These are phyloP conservation scores for Vanilla planifolia DNA, from an alignment of 106 monocot species.

Conservation along the genomic window DNA sequence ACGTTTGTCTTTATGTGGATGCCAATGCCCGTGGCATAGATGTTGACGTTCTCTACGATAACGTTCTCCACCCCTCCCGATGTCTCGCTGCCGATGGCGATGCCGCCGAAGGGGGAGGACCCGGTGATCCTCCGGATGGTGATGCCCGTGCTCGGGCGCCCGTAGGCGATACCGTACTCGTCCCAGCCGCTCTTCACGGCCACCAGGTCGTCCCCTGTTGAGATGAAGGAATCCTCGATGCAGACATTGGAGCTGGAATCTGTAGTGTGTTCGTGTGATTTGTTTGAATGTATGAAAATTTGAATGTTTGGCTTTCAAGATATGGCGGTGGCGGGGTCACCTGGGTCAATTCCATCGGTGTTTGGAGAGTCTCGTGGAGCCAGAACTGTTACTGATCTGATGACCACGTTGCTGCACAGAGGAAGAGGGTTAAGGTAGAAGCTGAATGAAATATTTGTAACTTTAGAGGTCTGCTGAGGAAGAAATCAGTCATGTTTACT, in stretches of 20 bases:
- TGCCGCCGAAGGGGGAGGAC: constrained; percentile 33
- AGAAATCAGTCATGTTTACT: not conserved
- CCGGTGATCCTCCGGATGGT: constrained; percentile 25
- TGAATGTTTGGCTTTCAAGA: not conserved
- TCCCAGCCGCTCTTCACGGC: constrained; percentile 44
- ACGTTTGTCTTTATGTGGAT: constrained; percentile 28
- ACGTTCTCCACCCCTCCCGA: constrained; percentile 22
- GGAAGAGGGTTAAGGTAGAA: not conserved
- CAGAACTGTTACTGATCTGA: constrained; percentile 23
- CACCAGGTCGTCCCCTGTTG: constrained; percentile 32
- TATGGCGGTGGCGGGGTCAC: not conserved
- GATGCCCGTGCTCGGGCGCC: constrained; percentile 26
- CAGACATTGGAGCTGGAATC: constrained; percentile 41
- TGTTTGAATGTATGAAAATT: not conserved
- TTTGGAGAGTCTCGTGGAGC: constrained; percentile 34
- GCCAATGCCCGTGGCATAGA: constrained; percentile 16
- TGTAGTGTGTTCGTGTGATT: constrained; percentile 5
- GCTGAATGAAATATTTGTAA: not conserved
- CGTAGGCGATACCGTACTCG: constrained; percentile 37
- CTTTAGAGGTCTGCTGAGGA: not conserved
- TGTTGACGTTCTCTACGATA: constrained; percentile 12
- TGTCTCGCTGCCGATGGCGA: constrained; percentile 24
- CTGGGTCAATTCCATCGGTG: constrained; percentile 39
- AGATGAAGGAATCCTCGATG: constrained; percentile 38
- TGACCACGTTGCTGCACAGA: constrained; percentile 26